phyloP scores from a whole-genome alignment of 2,329 filamentous ascomycete genomes.

The Didymosphaeria variabile region DNA sequence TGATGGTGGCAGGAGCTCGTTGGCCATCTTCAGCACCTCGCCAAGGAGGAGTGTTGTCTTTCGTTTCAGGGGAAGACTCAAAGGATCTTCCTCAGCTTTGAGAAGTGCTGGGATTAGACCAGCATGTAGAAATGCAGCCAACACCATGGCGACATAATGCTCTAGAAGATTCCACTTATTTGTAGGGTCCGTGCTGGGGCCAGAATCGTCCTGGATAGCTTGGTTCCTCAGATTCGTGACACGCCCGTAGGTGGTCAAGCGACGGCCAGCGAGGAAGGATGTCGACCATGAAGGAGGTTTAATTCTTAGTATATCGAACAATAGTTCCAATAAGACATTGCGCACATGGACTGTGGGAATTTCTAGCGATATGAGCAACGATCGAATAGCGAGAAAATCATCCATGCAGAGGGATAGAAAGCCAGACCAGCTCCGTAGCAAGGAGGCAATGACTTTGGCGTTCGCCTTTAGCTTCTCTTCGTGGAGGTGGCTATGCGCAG shows the following conservation, averaged over 20 bases:
- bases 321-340: constrained; percentile 85
- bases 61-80: constrained; percentile 76
- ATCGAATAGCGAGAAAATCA: constrained; percentile 83
- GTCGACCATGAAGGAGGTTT: constrained; percentile 95
- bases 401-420: constrained; percentile 89
- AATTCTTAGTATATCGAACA: constrained; percentile 86
- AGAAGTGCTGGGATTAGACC: constrained; percentile 67
- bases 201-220: constrained; percentile 59
- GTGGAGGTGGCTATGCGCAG: constrained; percentile 59
- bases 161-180: constrained; percentile 80
- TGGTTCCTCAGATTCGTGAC: constrained; percentile 82
- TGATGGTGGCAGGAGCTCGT: constrained; percentile 79
- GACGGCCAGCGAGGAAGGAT: constrained; percentile 89
- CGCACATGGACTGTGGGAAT: constrained; percentile 65
- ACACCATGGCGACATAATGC: constrained; percentile 89
- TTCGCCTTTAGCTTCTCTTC: constrained; percentile 81
- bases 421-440: constrained; percentile 93
- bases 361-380: constrained; percentile 74
- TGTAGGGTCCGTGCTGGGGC: constrained; percentile 73
- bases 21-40: constrained; percentile 88
- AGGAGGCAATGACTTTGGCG: constrained; percentile 88
- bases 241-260: constrained; percentile 95
- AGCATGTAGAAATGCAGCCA: constrained; percentile 84
- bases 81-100: constrained; percentile 72
- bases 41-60: constrained; percentile 92